Conservation (phyloP, 331 rosid genomes). For the Erythrophleum ivorense region DNA sequence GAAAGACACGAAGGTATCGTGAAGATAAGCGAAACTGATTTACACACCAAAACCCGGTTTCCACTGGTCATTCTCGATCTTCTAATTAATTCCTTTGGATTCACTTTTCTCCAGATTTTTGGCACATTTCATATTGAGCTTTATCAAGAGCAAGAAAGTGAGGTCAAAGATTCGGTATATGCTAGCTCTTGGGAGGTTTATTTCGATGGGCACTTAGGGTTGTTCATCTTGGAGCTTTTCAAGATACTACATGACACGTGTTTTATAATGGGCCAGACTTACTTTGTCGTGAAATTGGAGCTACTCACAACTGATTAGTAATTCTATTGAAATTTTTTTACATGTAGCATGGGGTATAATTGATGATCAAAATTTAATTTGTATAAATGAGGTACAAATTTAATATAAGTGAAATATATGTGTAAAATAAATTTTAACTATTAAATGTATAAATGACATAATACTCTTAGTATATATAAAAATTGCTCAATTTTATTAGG, state of each 20-base stretch:
- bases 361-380: too few relatives aligned
- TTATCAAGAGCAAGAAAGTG: not conserved
- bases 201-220: too few relatives aligned
- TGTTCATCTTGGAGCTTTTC: not conserved
- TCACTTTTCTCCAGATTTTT: conserved; percentile 11
- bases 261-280: not conserved
- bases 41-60: conserved; percentile 34
- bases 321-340: too few relatives aligned
- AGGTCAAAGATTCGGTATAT: conserved; percentile 1
- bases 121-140: not conserved
- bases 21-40: conserved; percentile 41
- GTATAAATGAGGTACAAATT: too few relatives aligned
- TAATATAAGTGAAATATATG: too few relatives aligned
- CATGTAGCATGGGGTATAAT: too few relatives aligned
- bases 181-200: not conserved
- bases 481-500: too few relatives aligned
- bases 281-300: too few relatives aligned
- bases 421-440: too few relatives aligned
- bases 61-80: conserved; percentile 24
- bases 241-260: not conserved
- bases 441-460: too few relatives aligned
- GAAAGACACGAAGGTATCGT: conserved; percentile 33
- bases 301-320: not conserved
- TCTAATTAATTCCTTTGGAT: conserved; percentile 4
- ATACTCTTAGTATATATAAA: too few relatives aligned